Evolutionary conservation across 345 rosid genomes (phyloP).

Genomic region (Gossypium bickii): DNA sequence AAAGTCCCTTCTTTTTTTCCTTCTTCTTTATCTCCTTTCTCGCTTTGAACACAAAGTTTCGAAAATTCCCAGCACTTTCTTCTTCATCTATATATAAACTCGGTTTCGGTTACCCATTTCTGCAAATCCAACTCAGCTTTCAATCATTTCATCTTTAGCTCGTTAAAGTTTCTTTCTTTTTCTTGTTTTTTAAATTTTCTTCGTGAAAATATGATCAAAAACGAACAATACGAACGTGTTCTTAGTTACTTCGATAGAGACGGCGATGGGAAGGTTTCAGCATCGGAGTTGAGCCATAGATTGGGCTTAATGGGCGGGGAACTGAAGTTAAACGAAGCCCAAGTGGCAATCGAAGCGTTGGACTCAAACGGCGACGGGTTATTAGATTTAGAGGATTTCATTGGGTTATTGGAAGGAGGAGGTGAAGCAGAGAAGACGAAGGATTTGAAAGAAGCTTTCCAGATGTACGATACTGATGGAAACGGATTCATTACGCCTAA

Average conservation of each 20-base stretch:
- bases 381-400: slow-evolving; percentile 38
- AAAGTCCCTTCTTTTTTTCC: neutral
- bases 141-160: neutral
- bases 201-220: neutral
- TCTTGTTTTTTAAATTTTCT: neutral
- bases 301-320: slow-evolving; percentile 29
- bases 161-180: neutral
- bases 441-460: slow-evolving; percentile 42
- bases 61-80: slow-evolving; percentile 20
- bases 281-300: slow-evolving; percentile 33
- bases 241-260: slow-evolving; percentile 33
- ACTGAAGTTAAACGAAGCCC: slow-evolving; percentile 29
- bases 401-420: slow-evolving; percentile 38
- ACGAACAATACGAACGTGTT: slow-evolving; percentile 19
- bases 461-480: slow-evolving; percentile 38
- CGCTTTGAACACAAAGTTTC: neutral
- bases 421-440: slow-evolving; percentile 43
- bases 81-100: neutral
- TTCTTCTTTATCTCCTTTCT: neutral
- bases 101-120: neutral
- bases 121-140: neutral
- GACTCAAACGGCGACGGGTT: slow-evolving; percentile 49
- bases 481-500: slow-evolving; percentile 39
- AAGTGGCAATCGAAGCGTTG: slow-evolving; percentile 21
- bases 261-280: slow-evolving; percentile 47